Conservation (phyloP, 164 flowering plant species). For the Brasenia schreberi region DNA sequence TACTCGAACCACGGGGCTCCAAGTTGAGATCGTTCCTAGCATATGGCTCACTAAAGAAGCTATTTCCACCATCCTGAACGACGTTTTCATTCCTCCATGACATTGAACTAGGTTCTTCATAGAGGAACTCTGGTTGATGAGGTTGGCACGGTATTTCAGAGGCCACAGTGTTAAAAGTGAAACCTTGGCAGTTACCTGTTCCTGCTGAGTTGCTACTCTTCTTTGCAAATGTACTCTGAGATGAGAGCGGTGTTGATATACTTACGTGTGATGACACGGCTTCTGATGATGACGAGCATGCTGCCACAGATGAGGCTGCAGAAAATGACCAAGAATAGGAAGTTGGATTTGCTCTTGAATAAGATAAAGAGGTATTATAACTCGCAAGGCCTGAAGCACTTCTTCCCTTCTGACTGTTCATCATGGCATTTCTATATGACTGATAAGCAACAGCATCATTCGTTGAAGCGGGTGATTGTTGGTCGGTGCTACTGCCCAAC, state of each 20-base stretch:
- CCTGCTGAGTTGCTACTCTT: not conserved
- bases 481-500: constrained; percentile 39
- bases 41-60: not conserved
- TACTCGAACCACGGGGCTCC: not conserved
- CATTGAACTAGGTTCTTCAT: not conserved
- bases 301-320: not conserved
- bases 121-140: not conserved
- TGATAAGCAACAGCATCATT: constrained; percentile 34
- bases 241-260: not conserved
- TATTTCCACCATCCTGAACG: not conserved
- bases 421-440: constrained; percentile 76
- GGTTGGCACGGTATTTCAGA: constrained; percentile 15
- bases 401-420: constrained; percentile 12
- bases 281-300: not conserved
- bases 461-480: constrained; percentile 20
- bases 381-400: not conserved
- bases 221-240: not conserved
- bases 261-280: not conserved
- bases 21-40: not conserved
- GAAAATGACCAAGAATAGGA: not conserved
- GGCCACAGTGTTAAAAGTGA: constrained; percentile 38
- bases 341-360: not conserved
- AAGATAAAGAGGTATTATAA: not conserved
- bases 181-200: constrained; percentile 15
- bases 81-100: not conserved